Evolutionary conservation across 768 basidiomycete species (phyloP).

Genomic region (Macrolepiota fuliginosa): DNA sequence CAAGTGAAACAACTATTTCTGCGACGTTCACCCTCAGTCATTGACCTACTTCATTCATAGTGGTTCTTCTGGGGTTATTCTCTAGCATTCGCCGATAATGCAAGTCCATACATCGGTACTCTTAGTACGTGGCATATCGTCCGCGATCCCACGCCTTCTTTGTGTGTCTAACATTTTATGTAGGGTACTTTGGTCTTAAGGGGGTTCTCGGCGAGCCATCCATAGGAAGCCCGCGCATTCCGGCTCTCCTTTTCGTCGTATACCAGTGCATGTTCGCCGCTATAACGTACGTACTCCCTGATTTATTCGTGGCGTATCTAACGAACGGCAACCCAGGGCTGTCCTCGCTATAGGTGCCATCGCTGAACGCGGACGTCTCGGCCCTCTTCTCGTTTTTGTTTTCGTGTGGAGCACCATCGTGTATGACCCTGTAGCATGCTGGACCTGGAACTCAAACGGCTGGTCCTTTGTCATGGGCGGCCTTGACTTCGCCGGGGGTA

Average conservation of each 20-base stretch:
- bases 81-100: conserved; percentile 83
- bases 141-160: background rate
- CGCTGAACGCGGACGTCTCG: conserved; percentile 83
- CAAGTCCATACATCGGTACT: conserved; percentile 76
- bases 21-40: background rate
- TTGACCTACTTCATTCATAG: conserved; percentile 33
- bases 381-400: conserved; percentile 86
- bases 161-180: conserved; percentile 1
- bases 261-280: conserved; percentile 92
- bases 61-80: conserved; percentile 99
- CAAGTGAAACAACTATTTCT: conserved; percentile 50
- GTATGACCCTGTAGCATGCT: conserved; percentile 93
- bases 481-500: conserved; percentile 93
- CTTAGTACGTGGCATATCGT: conserved; percentile 50
- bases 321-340: conserved; percentile 45
- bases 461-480: conserved; percentile 79
- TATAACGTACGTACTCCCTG: conserved; percentile 60
- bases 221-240: conserved; percentile 67
- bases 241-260: conserved; percentile 73
- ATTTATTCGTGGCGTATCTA: conserved; percentile 4
- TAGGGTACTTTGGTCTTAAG: conserved; percentile 82
- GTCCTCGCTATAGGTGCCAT: conserved; percentile 91
- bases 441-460: conserved; percentile 89
- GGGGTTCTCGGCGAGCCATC: conserved; percentile 76
- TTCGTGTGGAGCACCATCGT: conserved; percentile 89